Evolutionary conservation across 208 protist species (phyloP), one percentile per base, ranked within the genome.

Genomic region (Leishmania turanica): DNA sequence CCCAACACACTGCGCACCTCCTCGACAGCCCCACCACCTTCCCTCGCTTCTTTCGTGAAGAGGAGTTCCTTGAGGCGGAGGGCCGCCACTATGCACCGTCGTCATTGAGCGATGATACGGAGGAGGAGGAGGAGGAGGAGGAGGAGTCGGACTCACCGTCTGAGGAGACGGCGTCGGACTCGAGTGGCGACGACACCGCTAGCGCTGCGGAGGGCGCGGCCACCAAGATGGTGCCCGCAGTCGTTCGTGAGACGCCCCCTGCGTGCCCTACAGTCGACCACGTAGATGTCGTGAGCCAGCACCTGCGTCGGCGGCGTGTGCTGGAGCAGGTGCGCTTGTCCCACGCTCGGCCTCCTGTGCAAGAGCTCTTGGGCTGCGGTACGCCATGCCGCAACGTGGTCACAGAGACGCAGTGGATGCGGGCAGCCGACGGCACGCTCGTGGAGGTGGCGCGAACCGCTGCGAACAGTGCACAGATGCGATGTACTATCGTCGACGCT

Each of bases 401-500:
- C 21, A 84, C 91, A 40, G 92, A 96, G 74, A 88, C 90, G 53
- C 88, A 91, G 69, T 95, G 90, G 91, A 87, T 95, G 84, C 89
- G 88, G 40, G 83, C 87, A 1, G 81, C 66, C 19, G 94, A 96
- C 76, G 87, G 92, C 53, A 88, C 78, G 37, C 21, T 87, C 17
- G 81, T 97, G 49, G 92, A 93, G 73, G 91, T 96, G 65, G 79
- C 87, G 19, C 84, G 90, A 0, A 87, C 79, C 7, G 83, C 87
- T 3, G 88, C 84, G 53, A 97, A 97, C 80, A 93, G 87, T 42
- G 85, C 78, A 21, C 87, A 94, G 53, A 78, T 96, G 31, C 53
- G 78, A 8, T 91, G 88, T 75, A 80, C 71, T n/a, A 88, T 95
- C 49, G 70, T 53, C 21, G 71, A 81, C 69, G 31, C 72, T 42